Evolutionary conservation across 2,329 filamentous ascomycete species (phyloP).

Genomic region (Trichoderma harzianum): DNA sequence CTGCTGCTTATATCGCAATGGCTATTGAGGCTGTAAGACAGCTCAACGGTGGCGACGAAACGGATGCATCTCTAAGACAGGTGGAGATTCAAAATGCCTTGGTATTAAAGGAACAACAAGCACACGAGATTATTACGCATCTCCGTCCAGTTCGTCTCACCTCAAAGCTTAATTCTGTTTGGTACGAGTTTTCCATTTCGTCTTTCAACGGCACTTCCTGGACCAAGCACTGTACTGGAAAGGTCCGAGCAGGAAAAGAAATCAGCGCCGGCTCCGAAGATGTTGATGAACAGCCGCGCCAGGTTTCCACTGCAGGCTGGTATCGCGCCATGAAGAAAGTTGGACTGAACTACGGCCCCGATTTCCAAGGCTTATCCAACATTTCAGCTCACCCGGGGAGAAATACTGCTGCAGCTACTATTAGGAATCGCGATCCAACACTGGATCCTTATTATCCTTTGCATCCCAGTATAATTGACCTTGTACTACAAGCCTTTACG

Average conservation of each 20-base stretch:
- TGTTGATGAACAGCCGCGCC: background rate
- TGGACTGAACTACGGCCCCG: slow-evolving; percentile 18
- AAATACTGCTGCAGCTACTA: background rate
- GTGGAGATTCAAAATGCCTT: slow-evolving; percentile 18
- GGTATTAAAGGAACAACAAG: slow-evolving; percentile 9
- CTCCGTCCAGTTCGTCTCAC: slow-evolving; percentile 14
- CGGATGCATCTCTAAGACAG: slow-evolving; percentile 13
- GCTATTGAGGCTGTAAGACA: slow-evolving; percentile 38
- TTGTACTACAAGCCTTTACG: slow-evolving; percentile 9
- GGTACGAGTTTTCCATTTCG: slow-evolving; percentile 20
- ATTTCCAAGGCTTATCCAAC: slow-evolving; percentile 14
- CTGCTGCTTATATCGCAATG: slow-evolving; percentile 42
- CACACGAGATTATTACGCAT: slow-evolving; percentile 20
- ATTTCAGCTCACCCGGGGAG: slow-evolving; percentile 12
- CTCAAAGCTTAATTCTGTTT: slow-evolving; percentile 14
- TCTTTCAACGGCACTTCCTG: slow-evolving; percentile 17
- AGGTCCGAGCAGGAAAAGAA: background rate
- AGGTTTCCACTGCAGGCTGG: background rate
- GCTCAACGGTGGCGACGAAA: background rate
- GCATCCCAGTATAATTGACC: slow-evolving; percentile 17
- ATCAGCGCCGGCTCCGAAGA: background rate
- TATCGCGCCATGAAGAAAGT: slow-evolving; percentile 8
- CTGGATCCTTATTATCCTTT: slow-evolving; percentile 1
- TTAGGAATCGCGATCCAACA: background rate
- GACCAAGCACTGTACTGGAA: slow-evolving; percentile 8